A percentile compares a stretch with the other conserved stretches of the same genome.
Conservation (phyloP, 2,329 filamentous ascomycete genomes). For the Claviceps humidiphila region DNA sequence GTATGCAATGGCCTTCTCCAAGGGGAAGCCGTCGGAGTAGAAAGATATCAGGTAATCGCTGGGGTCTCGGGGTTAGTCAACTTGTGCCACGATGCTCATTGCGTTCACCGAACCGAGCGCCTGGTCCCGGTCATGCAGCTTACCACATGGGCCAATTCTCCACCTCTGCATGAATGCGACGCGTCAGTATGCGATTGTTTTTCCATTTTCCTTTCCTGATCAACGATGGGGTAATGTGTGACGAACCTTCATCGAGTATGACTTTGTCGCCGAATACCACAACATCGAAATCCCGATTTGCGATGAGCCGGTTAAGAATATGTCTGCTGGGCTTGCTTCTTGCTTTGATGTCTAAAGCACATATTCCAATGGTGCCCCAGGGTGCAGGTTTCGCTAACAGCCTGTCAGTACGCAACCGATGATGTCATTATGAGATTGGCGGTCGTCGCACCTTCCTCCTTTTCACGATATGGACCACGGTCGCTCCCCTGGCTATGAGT, state of each 20-base stretch:
- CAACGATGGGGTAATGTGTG: neutral
- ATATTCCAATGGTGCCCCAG: slow-evolving; percentile 72
- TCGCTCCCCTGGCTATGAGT: slow-evolving; percentile 71
- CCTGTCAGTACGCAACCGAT: slow-evolving; percentile 14
- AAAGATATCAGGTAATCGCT: slow-evolving; percentile 93
- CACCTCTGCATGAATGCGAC: slow-evolving; percentile 41
- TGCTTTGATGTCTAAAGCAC: slow-evolving; percentile 88
- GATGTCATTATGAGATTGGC: neutral
- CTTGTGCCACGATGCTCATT: slow-evolving; percentile 19
- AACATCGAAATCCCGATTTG: slow-evolving; percentile 87
- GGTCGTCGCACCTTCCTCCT: slow-evolving; percentile 34
- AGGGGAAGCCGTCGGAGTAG: slow-evolving; percentile 92
- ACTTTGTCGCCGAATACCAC: slow-evolving; percentile 98
- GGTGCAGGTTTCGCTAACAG: slow-evolving; percentile 40
- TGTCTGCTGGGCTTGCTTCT: slow-evolving; percentile 94
- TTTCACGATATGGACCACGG: slow-evolving; percentile 41
- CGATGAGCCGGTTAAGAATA: slow-evolving; percentile 83
- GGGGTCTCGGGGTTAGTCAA: slow-evolving; percentile 4
- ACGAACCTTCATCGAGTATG: slow-evolving; percentile 75
- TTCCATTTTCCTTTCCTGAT: neutral
- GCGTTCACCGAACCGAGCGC: slow-evolving; percentile 18
- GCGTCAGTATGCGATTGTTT: slow-evolving; percentile 1
- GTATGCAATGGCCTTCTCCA: slow-evolving; percentile 95
- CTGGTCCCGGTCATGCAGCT: slow-evolving; percentile 14
- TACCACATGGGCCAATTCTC: slow-evolving; percentile 91